Evolutionary conservation across 2,329 filamentous ascomycete genomes (phyloP).

Genomic region (Cercospora zeae-maydis): DNA sequence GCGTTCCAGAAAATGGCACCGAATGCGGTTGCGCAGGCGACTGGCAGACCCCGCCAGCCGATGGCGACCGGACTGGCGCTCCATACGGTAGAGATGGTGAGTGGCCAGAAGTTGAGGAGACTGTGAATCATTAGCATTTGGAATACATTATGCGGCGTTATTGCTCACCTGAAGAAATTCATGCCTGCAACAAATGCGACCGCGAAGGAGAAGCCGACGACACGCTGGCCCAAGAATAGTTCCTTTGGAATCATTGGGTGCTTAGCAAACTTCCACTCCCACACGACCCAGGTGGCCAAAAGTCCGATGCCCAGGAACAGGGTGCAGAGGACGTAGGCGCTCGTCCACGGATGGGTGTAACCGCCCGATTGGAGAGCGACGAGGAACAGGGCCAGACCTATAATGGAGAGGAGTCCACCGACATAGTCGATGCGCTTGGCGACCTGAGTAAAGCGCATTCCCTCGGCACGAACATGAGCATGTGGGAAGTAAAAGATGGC

Average conservation of each 20-base stretch:
- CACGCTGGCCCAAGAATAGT: slow-evolving; percentile 31
- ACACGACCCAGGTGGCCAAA: slow-evolving; percentile 36
- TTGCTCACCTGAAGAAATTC: slow-evolving; percentile 34
- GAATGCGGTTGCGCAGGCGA: slow-evolving; percentile 53
- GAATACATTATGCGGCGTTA: neutral
- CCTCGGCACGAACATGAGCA: slow-evolving; percentile 43
- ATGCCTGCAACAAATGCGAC: slow-evolving; percentile 39
- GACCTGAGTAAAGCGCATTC: slow-evolving; percentile 41
- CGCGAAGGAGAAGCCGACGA: slow-evolving; percentile 34
- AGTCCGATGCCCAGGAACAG: slow-evolving; percentile 38
- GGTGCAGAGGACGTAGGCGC: slow-evolving; percentile 38
- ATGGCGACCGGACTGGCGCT: slow-evolving; percentile 60
- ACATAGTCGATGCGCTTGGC: slow-evolving; percentile 49
- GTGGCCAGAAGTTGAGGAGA: slow-evolving; percentile 57
- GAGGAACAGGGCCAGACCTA: slow-evolving; percentile 47
- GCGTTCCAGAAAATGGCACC: slow-evolving; percentile 55
- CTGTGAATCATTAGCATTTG: slow-evolving; percentile 2
- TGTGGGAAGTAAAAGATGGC: slow-evolving; percentile 54
- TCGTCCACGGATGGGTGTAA: slow-evolving; percentile 40
- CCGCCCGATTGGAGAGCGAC: slow-evolving; percentile 42
- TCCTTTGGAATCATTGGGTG: slow-evolving; percentile 41
- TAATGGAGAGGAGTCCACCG: slow-evolving; percentile 50
- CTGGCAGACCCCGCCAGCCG: slow-evolving; percentile 58
- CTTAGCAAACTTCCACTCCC: slow-evolving; percentile 39
- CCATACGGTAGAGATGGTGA: slow-evolving; percentile 61